phyloP scores from a whole-genome alignment of 2,329 filamentous ascomycete genomes.

The Neonectria magnoliae region DNA sequence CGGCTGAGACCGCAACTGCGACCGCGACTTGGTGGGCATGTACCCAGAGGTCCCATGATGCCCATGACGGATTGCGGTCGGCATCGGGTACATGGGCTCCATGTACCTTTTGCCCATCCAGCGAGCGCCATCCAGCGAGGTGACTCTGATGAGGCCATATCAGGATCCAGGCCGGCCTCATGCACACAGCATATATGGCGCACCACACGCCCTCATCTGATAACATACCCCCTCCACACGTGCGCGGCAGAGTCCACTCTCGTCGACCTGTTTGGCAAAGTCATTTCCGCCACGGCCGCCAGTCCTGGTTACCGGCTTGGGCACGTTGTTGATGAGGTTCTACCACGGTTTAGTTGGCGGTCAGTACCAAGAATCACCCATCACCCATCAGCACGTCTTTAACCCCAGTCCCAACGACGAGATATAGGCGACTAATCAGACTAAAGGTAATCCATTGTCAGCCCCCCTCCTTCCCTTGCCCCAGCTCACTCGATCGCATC shows the following conservation, averaged over 20 bases:
- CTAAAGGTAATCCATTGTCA: background rate
- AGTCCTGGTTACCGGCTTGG: conserved; percentile 30
- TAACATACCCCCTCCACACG: background rate
- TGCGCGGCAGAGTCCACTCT: conserved; percentile 13
- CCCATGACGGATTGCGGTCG: background rate
- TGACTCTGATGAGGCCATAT: conserved; percentile 24
- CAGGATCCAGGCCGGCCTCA: conserved; percentile 15
- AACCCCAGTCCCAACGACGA: background rate
- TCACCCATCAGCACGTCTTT: background rate
- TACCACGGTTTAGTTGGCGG: conserved; percentile 8
- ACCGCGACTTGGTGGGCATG: conserved; percentile 8
- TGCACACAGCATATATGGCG: background rate
- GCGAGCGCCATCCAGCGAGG: background rate
- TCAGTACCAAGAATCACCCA: background rate
- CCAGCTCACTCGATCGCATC: conserved; percentile 13
- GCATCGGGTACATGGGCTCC: conserved; percentile 12
- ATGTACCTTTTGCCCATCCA: conserved; percentile 19
- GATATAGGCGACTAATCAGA: too few species aligned
- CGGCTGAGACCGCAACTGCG: background rate
- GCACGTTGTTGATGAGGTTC: conserved; percentile 23
- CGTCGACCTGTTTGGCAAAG: conserved; percentile 11
- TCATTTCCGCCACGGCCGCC: conserved; percentile 13
- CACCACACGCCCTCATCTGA: conserved; percentile 15
- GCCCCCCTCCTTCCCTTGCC: background rate
- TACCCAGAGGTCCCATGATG: conserved; percentile 12